phyloP scores from a whole-genome alignment of 495 filamentous ascomycete genomes.

The Neurospora terricola region DNA sequence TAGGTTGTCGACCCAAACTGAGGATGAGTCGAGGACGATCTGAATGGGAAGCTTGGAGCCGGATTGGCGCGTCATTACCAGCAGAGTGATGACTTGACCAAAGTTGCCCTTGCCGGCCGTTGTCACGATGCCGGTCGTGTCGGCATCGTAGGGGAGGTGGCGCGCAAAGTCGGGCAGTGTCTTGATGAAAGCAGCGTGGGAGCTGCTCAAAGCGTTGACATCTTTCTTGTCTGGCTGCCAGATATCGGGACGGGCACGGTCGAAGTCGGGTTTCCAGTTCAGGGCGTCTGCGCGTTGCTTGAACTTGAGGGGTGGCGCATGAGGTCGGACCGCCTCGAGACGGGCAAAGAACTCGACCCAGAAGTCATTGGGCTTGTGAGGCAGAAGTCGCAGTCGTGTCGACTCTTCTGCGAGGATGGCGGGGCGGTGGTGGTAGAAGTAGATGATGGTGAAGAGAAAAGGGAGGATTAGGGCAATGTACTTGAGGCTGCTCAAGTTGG shows the following conservation, averaged over 20 bases:
- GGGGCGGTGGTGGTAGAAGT: background rate
- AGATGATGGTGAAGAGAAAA: constrained; percentile 3
- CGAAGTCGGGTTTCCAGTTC: constrained; percentile 5
- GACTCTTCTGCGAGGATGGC: background rate
- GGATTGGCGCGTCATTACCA: constrained; percentile 48
- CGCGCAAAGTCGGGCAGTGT: constrained; percentile 25
- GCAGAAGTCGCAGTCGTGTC: background rate
- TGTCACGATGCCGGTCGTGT: constrained; percentile 47
- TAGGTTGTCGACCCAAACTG: constrained; percentile 40
- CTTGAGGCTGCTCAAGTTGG: background rate
- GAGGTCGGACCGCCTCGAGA: constrained; percentile 3
- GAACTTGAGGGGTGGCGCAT: background rate
- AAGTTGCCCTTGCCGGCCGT: constrained; percentile 20
- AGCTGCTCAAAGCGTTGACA: background rate
- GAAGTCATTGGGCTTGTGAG: constrained; percentile 2
- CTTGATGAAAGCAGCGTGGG: constrained; percentile 35
- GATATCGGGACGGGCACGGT: constrained; percentile 1
- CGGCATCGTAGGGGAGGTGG: constrained; percentile 31
- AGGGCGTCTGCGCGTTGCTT: background rate
- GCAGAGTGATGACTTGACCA: constrained; percentile 30
- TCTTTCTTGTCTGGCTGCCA: background rate
- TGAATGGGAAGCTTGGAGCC: constrained; percentile 49
- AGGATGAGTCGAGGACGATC: constrained; percentile 42
- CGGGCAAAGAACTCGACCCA: constrained; percentile 13
- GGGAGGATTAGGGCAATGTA: background rate